Base-by-base conservation (phyloP, 1,139 yeast genomes). In the Yamadazyma spencermartinsiae region DNA sequence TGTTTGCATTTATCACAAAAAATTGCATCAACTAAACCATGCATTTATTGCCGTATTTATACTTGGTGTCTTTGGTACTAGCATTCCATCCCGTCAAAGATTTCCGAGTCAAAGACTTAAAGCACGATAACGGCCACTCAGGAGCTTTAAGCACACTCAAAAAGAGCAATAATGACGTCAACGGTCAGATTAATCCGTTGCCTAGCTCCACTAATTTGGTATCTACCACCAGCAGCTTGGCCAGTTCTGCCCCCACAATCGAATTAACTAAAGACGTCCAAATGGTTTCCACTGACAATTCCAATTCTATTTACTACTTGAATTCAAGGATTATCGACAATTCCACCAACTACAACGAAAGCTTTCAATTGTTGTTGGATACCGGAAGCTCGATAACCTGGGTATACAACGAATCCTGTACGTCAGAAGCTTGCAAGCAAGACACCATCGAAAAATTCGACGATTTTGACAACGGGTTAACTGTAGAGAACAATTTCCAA, bases 311-410 rank as follows among this genome's bases (percentile, higher is more conserved):
- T 19, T 62, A 55, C 43, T 63, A 53, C 43, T 32, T 62, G 26
- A 50, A 55, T 27, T 38, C 54, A 12, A 40, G 54, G 9, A 40
- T 63, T 2, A 18, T 39, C n/a, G 55, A 54, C 30, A 20, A 43
- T 2, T 24, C 30, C 8, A 61, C 68, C 7, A 54, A 63, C 19
- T 72, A 67, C 34, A 50, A 61, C 15, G 57, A 58, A 24, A 61
- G 61, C 23, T 80, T 72, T 51, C 76, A 77, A 5, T 60, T 82
- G 32, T 66, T 82, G 13, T 61, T 82, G 19, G 88, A 82, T 54
- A 81, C 88, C 0, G 87, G 86, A 2, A 78, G 84, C 26, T 79
- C 81, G 27, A 74, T 79, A 43, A 57, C 81, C 2, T 82, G 88
- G 88, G 68, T 82, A 2, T 80, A 79, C 52, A 79, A 79, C 36